Evolutionary conservation across 768 basidiomycete species (phyloP), one percentile per base, ranked within the genome.

Genomic region (Phlebiopsis flavidoalba): DNA sequence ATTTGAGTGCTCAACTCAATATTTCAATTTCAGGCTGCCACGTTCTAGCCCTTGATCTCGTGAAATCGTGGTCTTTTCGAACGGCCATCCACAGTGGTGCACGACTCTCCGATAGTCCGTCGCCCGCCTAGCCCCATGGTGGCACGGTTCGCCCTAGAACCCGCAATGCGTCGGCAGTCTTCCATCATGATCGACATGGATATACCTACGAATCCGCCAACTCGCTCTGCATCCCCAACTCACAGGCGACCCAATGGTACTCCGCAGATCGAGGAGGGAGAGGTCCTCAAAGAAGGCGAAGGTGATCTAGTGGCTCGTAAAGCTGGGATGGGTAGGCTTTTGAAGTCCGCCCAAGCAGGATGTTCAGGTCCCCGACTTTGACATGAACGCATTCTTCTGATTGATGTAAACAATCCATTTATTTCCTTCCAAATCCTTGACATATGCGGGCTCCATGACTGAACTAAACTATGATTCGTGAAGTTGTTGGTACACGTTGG

Each of bases 121-220:
- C 61, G 73, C n/a, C 77, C 82, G 5, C 72, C 75, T 19, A 83
- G 80, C 63, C 79, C 83, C 8, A 70, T 73, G 8, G 67, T 72
- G 14, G 69, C 77, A 15, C 84, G 81, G 40, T 83, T 83, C 64
- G 71, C 80, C 7, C 68, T 83, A 14, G 81, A 81, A 57, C 80
- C 82, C 14, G 77, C 80, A 22, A 66, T 83, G 62, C 83, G 84
- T 49, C 83, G 87, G 43, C 77, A 81, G 52, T 82, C 89, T 3
- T 89, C 89, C 6, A 91, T 96, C 64, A 68, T 93, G 66, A 95
- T 96, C 65, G 94, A 97, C 73, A 94, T 97, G 83, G 91, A 93
- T 61, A 79, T 93, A 21, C 74, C 80, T 15, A 82, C 87, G 5
- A 72, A 80, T 7, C 83, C 87, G 21, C 78, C 85, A 0, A 86